These are phyloP conservation scores for Striga asiatica DNA, from an alignment of 257 asterid genomes.

Conservation along the genomic window DNA sequence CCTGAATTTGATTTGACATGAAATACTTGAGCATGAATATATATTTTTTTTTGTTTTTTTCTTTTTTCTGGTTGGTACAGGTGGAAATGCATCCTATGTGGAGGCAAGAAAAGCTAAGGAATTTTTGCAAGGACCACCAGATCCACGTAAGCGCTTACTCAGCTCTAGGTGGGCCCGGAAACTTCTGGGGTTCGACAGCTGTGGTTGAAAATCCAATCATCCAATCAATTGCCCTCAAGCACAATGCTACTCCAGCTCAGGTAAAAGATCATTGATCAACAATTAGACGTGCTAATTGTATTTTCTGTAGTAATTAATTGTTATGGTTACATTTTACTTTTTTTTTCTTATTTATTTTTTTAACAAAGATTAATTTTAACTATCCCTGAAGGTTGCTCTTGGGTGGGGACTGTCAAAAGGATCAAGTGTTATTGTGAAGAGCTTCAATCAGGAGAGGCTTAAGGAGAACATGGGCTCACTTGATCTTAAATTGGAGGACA, in stretches of 20 bases:
- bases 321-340: too few relatives aligned
- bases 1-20: too few relatives aligned
- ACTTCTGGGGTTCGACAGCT: conserved; percentile 62
- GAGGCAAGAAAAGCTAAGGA: conserved; percentile 62
- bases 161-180: conserved; percentile 78
- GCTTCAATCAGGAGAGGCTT: conserved; percentile 56
- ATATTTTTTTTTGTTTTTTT: too few relatives aligned
- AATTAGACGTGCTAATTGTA: too few relatives aligned
- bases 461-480: conserved; percentile 62
- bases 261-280: too few relatives aligned
- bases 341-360: background rate
- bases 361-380: too few relatives aligned
- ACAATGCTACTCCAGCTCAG: conserved; percentile 67
- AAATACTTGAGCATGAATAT: too few relatives aligned
- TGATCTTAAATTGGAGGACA: conserved; percentile 29
- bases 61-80: too few relatives aligned
- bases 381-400: conserved; percentile 50
- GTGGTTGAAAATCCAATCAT: conserved; percentile 49
- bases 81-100: conserved; percentile 96
- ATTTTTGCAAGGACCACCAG: conserved; percentile 33
- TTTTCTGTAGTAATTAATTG: too few relatives aligned
- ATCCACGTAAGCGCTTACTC: conserved; percentile 80
- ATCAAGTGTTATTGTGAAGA: conserved; percentile 61
- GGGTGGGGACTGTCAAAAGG: conserved; percentile 71
- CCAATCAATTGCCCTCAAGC: conserved; percentile 47